These are phyloP conservation scores for Pyrenopolyporus hunteri DNA, from an alignment of 495 filamentous ascomycete genomes.

Conservation along the genomic window DNA sequence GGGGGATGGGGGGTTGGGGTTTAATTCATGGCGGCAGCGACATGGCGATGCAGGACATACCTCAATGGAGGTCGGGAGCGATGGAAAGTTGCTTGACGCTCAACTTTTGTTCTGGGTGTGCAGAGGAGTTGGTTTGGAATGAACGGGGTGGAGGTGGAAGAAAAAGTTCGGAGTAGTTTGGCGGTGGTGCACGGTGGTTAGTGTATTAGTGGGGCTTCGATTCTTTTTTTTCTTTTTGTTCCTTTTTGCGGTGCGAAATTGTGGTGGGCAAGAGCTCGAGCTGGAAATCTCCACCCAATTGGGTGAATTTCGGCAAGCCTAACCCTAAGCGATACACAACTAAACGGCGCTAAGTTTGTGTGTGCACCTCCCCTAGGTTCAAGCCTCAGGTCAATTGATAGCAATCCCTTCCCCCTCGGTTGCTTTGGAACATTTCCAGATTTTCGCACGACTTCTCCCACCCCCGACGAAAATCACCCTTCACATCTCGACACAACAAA, in stretches of 20 bases:
- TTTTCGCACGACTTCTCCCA: conserved; percentile 35
- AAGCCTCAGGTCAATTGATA: conserved; percentile 41
- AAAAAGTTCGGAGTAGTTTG: conserved; percentile 12
- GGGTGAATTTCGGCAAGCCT: conserved; percentile 37
- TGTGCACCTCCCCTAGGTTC: conserved; percentile 25
- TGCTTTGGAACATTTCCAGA: conserved; percentile 34
- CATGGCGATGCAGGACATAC: conserved; percentile 45
- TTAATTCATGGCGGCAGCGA: conserved; percentile 48
- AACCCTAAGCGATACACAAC: conserved; percentile 46
- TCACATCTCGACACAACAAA: conserved; percentile 21
- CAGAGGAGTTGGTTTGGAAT: conserved; percentile 13
- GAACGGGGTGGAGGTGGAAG: conserved; percentile 8
- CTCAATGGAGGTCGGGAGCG: conserved; percentile 42
- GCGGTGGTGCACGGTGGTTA: background rate
- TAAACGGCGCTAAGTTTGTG: conserved; percentile 8
- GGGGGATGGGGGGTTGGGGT: conserved; percentile 33
- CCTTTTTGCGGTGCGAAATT: conserved; percentile 26
- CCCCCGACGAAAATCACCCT: conserved; percentile 30
- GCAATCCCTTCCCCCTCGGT: conserved; percentile 20
- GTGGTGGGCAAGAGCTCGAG: conserved; percentile 22
- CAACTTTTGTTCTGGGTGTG: conserved; percentile 14
- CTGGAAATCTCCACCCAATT: conserved; percentile 29
- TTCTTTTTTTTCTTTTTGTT: background rate
- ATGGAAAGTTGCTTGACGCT: conserved; percentile 24
- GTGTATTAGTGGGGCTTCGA: background rate